These are phyloP conservation scores for Pseudozyma sp. DNA, from an alignment of 1,284 basidiomycete species.

Conservation along the genomic window DNA sequence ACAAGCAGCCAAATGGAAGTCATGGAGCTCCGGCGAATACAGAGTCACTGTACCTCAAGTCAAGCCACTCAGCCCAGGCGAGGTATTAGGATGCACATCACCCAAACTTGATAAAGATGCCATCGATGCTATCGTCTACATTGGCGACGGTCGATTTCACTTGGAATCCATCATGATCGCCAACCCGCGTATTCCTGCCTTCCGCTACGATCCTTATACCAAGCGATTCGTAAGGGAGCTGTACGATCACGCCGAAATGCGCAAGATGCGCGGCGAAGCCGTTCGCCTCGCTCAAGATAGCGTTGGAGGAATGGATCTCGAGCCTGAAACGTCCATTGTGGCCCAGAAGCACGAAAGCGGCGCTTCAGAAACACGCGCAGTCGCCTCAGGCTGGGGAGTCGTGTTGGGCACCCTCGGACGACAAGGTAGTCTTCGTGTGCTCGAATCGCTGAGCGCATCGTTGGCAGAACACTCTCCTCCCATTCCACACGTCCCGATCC, in stretches of 20 bases:
- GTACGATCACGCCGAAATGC: slow-evolving; percentile 91
- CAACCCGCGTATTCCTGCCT: slow-evolving; percentile 94
- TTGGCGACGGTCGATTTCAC: slow-evolving; percentile 98
- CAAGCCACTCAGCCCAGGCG: slow-evolving; percentile 93
- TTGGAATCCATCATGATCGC: slow-evolving; percentile 99
- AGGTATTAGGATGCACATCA: slow-evolving; percentile 96
- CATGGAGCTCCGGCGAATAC: slow-evolving; percentile 53
- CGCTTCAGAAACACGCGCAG: slow-evolving; percentile 54
- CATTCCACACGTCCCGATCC: slow-evolving; percentile 83
- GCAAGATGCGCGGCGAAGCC: slow-evolving; percentile 78
- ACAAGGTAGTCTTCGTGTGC: slow-evolving; percentile 90
- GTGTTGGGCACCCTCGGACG: slow-evolving; percentile 93
- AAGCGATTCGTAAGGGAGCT: slow-evolving; percentile 94
- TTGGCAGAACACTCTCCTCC: slow-evolving; percentile 36
- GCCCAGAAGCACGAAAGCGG: slow-evolving; percentile 11
- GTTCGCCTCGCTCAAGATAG: slow-evolving; percentile 72
- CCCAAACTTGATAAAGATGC: slow-evolving; percentile 74
- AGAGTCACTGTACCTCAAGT: slow-evolving; percentile 79
- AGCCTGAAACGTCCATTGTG: slow-evolving; percentile 23
- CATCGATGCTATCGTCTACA: slow-evolving; percentile 74
- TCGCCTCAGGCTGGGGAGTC: slow-evolving; percentile 80
- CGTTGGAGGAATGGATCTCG: slow-evolving; percentile 42
- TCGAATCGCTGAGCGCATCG: slow-evolving; percentile 72
- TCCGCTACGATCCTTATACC: slow-evolving; percentile 97
- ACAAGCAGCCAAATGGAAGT: slow-evolving; percentile 43